Evolutionary conservation across 768 basidiomycete genomes (phyloP).

Genomic region (Tephrocybe rancida): DNA sequence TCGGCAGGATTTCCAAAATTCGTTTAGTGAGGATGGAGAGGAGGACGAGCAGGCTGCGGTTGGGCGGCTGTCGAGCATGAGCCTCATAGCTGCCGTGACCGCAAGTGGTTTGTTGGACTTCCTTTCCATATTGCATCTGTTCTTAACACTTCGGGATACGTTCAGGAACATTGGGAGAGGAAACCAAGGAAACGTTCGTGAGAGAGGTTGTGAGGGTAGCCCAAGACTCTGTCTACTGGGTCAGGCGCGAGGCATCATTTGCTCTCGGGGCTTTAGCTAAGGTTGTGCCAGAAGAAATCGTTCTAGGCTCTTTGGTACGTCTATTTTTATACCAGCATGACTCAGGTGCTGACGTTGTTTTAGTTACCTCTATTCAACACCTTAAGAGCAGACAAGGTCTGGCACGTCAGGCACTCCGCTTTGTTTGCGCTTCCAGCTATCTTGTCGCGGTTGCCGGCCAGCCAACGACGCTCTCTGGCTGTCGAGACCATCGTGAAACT

Average conservation of each 20-base stretch:
- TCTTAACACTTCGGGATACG: constrained; percentile 7
- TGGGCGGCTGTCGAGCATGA: constrained; percentile 91
- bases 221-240: constrained; percentile 71
- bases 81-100: constrained; percentile 85
- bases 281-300: constrained; percentile 76
- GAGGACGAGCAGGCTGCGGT: constrained; percentile 76
- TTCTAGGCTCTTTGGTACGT: constrained; percentile 63
- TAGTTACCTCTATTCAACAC: constrained; percentile 82
- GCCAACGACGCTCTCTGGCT: constrained; percentile 63
- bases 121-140: constrained; percentile 1
- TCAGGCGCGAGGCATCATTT: constrained; percentile 83
- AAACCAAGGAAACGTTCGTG: constrained; percentile 66
- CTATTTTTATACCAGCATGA: neutral
- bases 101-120: constrained; percentile 62
- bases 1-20: constrained; percentile 2
- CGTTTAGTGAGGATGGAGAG: constrained; percentile 30
- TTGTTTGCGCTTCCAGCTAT: constrained; percentile 85
- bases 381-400: constrained; percentile 67
- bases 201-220: constrained; percentile 73
- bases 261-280: constrained; percentile 90
- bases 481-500: constrained; percentile 66
- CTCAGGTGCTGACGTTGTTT: constrained; percentile 3
- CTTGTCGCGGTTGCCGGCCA: constrained; percentile 61
- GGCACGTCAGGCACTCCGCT: constrained; percentile 88
- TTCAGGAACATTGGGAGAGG: constrained; percentile 56